Evolutionary conservation across 139 green algal genomes (phyloP).

Genomic region (Chlorella vulgaris): DNA sequence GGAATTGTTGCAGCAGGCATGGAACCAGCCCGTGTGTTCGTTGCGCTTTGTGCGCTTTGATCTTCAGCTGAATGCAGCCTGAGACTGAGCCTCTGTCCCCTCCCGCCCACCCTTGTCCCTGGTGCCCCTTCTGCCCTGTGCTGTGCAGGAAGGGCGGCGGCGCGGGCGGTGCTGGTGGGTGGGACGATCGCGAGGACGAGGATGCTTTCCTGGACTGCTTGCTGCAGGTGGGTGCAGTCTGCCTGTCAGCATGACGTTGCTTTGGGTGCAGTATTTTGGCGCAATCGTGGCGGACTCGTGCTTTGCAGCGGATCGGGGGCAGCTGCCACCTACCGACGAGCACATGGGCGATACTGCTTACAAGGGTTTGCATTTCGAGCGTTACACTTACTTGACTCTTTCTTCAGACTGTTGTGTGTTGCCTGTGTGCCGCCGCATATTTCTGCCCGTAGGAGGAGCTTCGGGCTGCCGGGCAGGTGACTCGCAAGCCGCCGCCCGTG

Average conservation of each 20-base stretch:
- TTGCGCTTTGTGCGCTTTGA: not conserved
- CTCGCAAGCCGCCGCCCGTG: constrained; percentile 26
- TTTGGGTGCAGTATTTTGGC: not conserved
- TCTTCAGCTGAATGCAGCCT: not conserved
- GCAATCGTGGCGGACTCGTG: no score
- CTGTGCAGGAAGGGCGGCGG: constrained; percentile 5
- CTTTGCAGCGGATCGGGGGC: no score
- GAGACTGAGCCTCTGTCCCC: no score
- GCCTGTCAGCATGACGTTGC: not conserved
- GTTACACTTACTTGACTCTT: not conserved
- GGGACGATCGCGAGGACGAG: constrained; percentile 47
- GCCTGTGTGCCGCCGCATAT: not conserved
- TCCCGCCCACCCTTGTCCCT: no score
- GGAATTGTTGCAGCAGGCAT: not conserved
- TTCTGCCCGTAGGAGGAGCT: constrained; percentile 18
- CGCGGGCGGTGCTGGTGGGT: not conserved
- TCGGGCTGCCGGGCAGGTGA: not conserved
- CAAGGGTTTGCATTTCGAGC: no score
- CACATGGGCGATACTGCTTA: no score
- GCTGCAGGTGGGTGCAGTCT: constrained; percentile 15
- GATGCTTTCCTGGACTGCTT: constrained; percentile 51
- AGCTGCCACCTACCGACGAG: no score
- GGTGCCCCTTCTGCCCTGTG: not conserved
- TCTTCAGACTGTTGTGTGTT: not conserved
- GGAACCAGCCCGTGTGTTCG: not conserved